Evolutionary conservation across 1,284 basidiomycete species (phyloP).

Genomic region (Gymnopus androsaceus): DNA sequence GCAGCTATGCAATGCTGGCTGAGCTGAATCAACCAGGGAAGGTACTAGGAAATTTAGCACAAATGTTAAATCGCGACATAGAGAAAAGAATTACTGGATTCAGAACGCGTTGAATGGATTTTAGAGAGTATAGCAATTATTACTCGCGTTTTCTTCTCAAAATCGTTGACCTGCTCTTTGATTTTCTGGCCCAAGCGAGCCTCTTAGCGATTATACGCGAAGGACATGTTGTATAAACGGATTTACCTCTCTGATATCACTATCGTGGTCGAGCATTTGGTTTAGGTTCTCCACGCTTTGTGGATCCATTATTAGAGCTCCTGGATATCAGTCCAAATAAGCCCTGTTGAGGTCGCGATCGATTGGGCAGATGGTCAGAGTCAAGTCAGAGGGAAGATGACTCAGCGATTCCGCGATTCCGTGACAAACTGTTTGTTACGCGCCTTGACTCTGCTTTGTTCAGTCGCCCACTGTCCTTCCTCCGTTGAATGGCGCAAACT

Average conservation of each 20-base stretch:
- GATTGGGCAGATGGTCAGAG: no score
- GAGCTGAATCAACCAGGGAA: conserved; percentile 56
- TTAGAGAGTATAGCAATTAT: conserved; percentile 70
- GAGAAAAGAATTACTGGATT: conserved; percentile 48
- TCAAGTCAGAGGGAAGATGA: no score
- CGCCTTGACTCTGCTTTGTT: no score
- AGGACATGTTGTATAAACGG: neutral
- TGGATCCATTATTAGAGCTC: conserved; percentile 49
- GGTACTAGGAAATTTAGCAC: conserved; percentile 46
- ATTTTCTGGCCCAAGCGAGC: conserved; percentile 56
- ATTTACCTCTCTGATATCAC: conserved; percentile 52
- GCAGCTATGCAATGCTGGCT: conserved; percentile 57
- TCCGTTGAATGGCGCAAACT: conserved; percentile 7
- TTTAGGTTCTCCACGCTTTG: conserved; percentile 56
- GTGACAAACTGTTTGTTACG: no score
- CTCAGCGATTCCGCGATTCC: no score
- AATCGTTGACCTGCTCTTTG: conserved; percentile 67
- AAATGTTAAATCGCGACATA: neutral
- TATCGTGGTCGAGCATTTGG: conserved; percentile 52
- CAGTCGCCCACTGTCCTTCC: neutral
- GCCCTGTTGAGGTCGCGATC: neutral
- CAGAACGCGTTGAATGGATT: conserved; percentile 71
- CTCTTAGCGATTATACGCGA: neutral
- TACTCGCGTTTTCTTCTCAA: conserved; percentile 71
- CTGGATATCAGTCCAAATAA: neutral